These are phyloP conservation scores for Medakamo hakoo DNA, from an alignment of 139 green algal species.

Conservation along the genomic window DNA sequence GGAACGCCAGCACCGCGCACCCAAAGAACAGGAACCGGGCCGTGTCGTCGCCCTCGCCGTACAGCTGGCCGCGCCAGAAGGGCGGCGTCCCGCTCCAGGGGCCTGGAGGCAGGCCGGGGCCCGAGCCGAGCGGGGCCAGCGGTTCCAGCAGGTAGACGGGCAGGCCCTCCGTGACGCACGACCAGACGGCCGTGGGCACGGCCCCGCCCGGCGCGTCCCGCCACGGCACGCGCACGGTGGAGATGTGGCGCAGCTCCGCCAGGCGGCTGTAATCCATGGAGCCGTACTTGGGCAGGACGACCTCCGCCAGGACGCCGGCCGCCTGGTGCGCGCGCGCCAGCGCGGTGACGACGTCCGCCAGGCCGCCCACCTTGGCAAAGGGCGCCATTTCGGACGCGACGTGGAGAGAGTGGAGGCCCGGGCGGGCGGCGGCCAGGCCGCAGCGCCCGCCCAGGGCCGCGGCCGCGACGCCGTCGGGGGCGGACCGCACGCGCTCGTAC, in stretches of 20 bases:
- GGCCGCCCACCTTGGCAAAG: slow-evolving; percentile 91
- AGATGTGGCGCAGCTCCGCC: neutral
- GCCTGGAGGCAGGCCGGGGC: slow-evolving; percentile 1
- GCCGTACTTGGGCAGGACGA: slow-evolving; percentile 93
- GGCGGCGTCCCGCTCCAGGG: slow-evolving; percentile 34
- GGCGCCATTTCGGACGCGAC: slow-evolving; percentile 96
- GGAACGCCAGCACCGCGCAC: slow-evolving; percentile 74
- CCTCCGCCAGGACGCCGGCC: slow-evolving; percentile 56
- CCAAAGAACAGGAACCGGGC: slow-evolving; percentile 83
- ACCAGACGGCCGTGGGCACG: neutral
- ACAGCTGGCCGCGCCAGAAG: slow-evolving; percentile 43
- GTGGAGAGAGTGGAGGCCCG: slow-evolving; percentile 66
- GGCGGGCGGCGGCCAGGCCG: neutral
- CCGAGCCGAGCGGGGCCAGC: slow-evolving; percentile 9
- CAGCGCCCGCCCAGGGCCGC: neutral
- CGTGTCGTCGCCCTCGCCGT: slow-evolving; percentile 28
- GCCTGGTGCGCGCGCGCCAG: slow-evolving; percentile 47
- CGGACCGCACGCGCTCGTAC: neutral
- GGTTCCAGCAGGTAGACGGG: slow-evolving; percentile 4
- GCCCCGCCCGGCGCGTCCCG: neutral
- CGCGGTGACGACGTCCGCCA: slow-evolving; percentile 88
- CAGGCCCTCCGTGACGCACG: neutral
- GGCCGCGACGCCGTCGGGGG: neutral
- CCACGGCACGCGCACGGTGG: neutral
- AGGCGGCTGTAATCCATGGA: slow-evolving; percentile 63